Evolutionary conservation across 805 yeast genomes (phyloP), one percentile per base, ranked within the genome.

Genomic region (Teunomyces atbi): DNA sequence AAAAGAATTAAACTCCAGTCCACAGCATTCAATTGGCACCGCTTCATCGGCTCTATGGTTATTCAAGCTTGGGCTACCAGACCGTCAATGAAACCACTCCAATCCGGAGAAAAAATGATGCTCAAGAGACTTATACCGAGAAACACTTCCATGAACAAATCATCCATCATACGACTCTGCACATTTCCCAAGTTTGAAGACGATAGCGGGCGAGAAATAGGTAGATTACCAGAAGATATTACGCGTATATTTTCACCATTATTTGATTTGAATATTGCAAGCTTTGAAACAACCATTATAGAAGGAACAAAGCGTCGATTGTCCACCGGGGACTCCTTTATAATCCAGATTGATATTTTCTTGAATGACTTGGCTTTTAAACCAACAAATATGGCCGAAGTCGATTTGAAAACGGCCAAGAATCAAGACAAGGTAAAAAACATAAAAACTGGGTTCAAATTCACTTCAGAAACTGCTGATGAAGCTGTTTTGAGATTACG

Each of bases 241-340:
- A 89, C 96, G 0, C 65, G 76, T 4, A 75, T 83, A 8, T 59
- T 91, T 7, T 77, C 83, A 3, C 89, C 95, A 0, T 69, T 90
- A 27, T 45, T 87, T 2, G 86, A 80, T 45, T 62, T 77, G 7
- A 69, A 73, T 6, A 70, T 81, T 3, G 77, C 86, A 33, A 58
- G 60, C 1, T 82, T 88, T 53, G 77, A 77, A 33, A 81, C 81
- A 1, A 73, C 79, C 0, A 72, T 87, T 29, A 73, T 86, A 6
- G 79, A 75, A 56, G 79, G 83, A 35, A 85, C 83, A 15, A 68
- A 71, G 8, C 48, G 53, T 23, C 61, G 82, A 26, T 60, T 90
- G 28, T 73, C 86, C 7, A 78, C 83, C 1, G 98, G 97, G 3
- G 96, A 89, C 57, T 73, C 84, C 1, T 84, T 91, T 56, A 71